Conservation (phyloP, 2,329 filamentous ascomycete genomes). For the Teratosphaeria destructans region DNA sequence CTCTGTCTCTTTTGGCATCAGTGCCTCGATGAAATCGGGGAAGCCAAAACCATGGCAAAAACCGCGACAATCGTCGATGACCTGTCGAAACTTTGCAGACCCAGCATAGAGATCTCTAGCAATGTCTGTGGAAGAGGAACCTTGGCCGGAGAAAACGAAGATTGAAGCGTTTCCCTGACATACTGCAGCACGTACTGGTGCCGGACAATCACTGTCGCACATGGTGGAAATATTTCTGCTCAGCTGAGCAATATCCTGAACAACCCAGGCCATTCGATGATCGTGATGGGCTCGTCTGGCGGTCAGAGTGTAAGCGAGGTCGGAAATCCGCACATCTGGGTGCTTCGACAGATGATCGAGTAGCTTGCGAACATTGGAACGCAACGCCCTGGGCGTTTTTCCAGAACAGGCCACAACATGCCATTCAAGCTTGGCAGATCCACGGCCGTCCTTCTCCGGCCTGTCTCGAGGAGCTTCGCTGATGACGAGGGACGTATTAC, state of each 20-base stretch:
- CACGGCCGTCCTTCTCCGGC: too few species aligned
- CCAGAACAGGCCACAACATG: neutral
- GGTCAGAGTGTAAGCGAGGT: conserved; percentile 58
- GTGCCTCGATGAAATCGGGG: conserved; percentile 18
- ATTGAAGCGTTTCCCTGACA: neutral
- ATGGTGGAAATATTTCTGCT: conserved; percentile 11
- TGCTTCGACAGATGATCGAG: conserved; percentile 32
- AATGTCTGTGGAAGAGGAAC: conserved; percentile 17
- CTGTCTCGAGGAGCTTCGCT: conserved; percentile 36
- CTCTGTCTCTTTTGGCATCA: conserved; percentile 4
- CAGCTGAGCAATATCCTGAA: conserved; percentile 21
- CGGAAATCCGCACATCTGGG: conserved; percentile 29
- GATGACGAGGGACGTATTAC: conserved; percentile 57
- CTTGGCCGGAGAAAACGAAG: conserved; percentile 34
- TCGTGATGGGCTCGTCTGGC: conserved; percentile 42
- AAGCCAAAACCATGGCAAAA: conserved; percentile 23
- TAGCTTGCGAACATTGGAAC: conserved; percentile 47
- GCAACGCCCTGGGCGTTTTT: conserved; percentile 36
- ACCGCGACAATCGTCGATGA: conserved; percentile 23
- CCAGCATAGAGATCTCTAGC: conserved; percentile 24
- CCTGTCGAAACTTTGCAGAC: conserved; percentile 18
- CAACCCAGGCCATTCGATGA: conserved; percentile 26
- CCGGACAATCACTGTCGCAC: conserved; percentile 1
- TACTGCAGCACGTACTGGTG: neutral
- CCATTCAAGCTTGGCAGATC: too few species aligned